Conservation (phyloP, 495 filamentous ascomycete species). For the Rostrohypoxylon terebratum region DNA sequence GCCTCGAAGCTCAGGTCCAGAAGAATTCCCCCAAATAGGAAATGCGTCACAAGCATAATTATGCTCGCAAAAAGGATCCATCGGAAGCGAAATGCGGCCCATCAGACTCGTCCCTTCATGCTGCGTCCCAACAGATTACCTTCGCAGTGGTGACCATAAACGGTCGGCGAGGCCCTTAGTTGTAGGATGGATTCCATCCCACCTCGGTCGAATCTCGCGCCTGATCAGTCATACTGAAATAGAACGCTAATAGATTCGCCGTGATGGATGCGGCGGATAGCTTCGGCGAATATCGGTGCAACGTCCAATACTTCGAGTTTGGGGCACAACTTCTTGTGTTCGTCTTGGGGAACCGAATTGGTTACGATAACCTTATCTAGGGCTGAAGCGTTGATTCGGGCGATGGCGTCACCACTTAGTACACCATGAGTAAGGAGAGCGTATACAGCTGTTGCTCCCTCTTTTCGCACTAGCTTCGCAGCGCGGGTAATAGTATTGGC, state of each 20-base stretch:
- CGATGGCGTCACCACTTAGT: constrained; percentile 92
- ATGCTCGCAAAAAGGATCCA: constrained; percentile 19
- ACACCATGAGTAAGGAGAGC: constrained; percentile 95
- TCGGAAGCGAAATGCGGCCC: constrained; percentile 26
- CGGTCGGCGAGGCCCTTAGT: constrained; percentile 12
- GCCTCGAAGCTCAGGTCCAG: constrained; percentile 26
- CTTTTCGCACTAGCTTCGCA: constrained; percentile 95
- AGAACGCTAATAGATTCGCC: constrained; percentile 98
- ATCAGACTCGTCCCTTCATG: constrained; percentile 12
- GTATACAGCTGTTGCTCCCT: constrained; percentile 87
- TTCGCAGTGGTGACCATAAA: constrained; percentile 22
- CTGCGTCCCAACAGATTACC: constrained; percentile 25
- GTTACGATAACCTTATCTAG: constrained; percentile 94
- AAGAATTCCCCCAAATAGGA: constrained; percentile 37
- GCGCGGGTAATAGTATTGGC: constrained; percentile 96
- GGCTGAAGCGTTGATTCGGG: constrained; percentile 88
- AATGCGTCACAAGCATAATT: constrained; percentile 26
- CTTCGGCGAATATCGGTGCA: constrained; percentile 93
- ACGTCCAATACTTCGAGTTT: constrained; percentile 96
- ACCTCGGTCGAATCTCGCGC: constrained; percentile 1
- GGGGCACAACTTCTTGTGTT: constrained; percentile 76
- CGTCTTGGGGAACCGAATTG: constrained; percentile 91
- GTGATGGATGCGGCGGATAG: constrained; percentile 95
- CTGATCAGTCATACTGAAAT: constrained; percentile 84
- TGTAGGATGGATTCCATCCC: constrained; percentile 8